Base-by-base conservation (phyloP, 139 green algal species). In the Nannochloris sp. region DNA sequence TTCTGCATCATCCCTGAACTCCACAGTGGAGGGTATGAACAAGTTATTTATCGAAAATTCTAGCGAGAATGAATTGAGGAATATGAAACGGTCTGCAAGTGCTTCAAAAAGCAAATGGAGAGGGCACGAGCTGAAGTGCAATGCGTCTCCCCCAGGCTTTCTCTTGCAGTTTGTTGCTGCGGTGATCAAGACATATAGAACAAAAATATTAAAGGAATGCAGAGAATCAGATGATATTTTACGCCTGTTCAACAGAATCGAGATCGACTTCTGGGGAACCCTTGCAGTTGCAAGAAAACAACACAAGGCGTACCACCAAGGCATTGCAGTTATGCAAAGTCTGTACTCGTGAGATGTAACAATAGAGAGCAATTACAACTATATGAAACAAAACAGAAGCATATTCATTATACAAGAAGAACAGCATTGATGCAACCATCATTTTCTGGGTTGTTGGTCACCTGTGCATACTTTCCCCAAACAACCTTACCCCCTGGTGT, bases 341-440 rank as follows among this genome's bases (percentile, higher is more conserved):
- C 40, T 73, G 16, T 61, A 61, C 11, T 53, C 46, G 16, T 53
- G 46, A 40, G 34, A 40, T 40, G 34, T 40, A 40, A 53, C 46
- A 53, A 19, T 21, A 53, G 46, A 53, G 43, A 57, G 5, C 23
- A 58, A 58, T 58, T 37, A 58, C 19, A 15, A 21, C 21, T 19
- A 25, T 29, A 58, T 18, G 18, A 58, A 58, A 29, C 19, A 58
- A 18, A 34, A 58, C 12, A 58, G 21, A 58, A 34, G 23, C 19
- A 34, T 34, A 58, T 29, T 29, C 12, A 51, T 68, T 78, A 98
- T 7, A 99, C 94, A 25, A 99, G 81, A 55, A 99, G 73, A 27
- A 99, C 94, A 3, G 87, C 94, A 74, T 99, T 99, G 73, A 99
- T 92, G 75, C 88, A 97, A 24, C 93, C 93, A 66, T 98, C 93